These are phyloP conservation scores for Angophora floribunda DNA, from an alignment of 345 rosid genomes.

Conservation along the genomic window DNA sequence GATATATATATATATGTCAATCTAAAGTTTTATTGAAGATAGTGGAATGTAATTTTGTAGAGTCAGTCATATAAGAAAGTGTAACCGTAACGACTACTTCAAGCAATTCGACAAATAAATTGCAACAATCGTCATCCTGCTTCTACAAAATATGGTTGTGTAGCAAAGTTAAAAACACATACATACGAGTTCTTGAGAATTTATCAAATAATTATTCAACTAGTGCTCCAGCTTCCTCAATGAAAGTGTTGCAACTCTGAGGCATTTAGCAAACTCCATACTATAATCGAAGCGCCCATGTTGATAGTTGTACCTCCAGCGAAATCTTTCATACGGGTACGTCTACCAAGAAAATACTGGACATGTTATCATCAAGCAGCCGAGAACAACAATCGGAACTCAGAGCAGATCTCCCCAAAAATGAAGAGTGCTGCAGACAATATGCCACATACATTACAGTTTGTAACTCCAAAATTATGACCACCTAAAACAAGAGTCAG, in stretches of 20 bases:
- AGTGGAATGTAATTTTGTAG: background rate
- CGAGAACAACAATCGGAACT: background rate
- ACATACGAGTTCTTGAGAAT: too few relatives aligned
- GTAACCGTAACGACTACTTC: background rate
- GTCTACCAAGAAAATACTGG: background rate
- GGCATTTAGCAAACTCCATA: background rate
- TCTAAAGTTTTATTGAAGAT: background rate
- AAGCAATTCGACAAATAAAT: background rate
- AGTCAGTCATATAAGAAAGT: background rate
- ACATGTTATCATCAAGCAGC: background rate
- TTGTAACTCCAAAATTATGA: background rate
- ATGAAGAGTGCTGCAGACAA: background rate
- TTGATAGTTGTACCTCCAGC: background rate
- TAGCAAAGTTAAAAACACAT: too few relatives aligned
- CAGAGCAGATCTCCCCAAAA: background rate
- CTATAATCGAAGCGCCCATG: background rate
- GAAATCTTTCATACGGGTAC: background rate
- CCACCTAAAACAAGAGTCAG: background rate
- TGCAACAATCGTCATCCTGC: background rate
- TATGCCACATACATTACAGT: slow-evolving; percentile 41
- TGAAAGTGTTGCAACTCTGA: background rate
- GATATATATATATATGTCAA: background rate
- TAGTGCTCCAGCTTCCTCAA: background rate
- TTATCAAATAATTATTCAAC: too few relatives aligned
- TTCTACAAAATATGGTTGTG: too few relatives aligned